Percentiles rank a stretch among this genome's conserved stretches.
Conservation (phyloP, 805 yeast genomes). For the Wickerhamomyces xylosicus region DNA sequence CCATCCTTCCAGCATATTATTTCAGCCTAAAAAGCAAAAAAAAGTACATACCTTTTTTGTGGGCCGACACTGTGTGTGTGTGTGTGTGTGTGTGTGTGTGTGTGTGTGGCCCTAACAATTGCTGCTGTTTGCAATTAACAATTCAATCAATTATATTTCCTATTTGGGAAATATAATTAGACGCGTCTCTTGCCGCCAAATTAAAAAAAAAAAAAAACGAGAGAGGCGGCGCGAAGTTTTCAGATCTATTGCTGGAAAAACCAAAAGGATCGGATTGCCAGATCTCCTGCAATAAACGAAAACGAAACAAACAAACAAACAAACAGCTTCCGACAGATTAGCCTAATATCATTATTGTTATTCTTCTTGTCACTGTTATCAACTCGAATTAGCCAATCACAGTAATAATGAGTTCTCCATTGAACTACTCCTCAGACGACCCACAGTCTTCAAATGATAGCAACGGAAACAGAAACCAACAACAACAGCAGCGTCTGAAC, state of each 20-base stretch:
- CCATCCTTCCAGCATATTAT: no score
- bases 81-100: no score
- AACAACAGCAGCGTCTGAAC: background rate
- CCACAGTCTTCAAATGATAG: background rate
- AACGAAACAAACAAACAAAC: background rate
- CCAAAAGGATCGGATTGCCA: background rate
- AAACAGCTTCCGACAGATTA: constrained; percentile 10
- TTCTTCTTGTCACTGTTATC: constrained; percentile 53
- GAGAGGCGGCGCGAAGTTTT: background rate
- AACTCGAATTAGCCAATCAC: no score
- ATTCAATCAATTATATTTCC: no score
- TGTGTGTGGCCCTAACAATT: no score
- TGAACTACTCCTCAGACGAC: background rate
- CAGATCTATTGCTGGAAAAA: background rate
- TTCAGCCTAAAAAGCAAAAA: no score
- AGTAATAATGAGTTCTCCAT: no score
- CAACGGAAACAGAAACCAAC: background rate
- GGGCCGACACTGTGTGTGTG: no score
- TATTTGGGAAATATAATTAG: constrained; percentile 13
- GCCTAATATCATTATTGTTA: constrained; percentile 26
- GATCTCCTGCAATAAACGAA: background rate
- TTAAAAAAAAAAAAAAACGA: background rate
- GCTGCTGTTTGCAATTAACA: no score
- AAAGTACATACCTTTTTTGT: no score
- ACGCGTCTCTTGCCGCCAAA: constrained; percentile 14